A percentile compares a stretch with the other conserved stretches of the same genome.
Conservation (phyloP, 345 rosid species). For the Eucalyptus coolabah region DNA sequence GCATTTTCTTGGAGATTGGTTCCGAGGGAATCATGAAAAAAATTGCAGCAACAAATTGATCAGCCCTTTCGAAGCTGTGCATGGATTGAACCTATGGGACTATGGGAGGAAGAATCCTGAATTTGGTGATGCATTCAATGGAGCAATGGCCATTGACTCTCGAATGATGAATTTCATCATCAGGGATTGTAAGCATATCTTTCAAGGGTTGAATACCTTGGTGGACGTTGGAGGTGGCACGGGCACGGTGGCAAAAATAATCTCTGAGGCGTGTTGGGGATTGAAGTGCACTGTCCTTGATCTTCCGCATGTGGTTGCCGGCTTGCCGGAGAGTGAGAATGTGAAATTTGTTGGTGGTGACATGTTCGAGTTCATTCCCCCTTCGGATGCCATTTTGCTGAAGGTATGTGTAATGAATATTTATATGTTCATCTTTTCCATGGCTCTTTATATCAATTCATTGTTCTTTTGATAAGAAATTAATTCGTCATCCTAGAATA, state of each 20-base stretch:
- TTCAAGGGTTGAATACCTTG: constrained; percentile 22
- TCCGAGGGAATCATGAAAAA: background rate
- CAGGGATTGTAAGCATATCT: constrained; percentile 11
- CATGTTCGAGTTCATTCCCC: constrained; percentile 26
- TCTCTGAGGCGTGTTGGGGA: constrained; percentile 7
- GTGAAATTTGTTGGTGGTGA: constrained; percentile 28
- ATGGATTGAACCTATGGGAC: constrained; percentile 17
- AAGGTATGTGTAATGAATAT: constrained; percentile 7
- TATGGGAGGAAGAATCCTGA: background rate
- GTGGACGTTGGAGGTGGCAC: constrained; percentile 46
- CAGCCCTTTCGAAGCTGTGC: constrained; percentile 12
- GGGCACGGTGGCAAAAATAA: constrained; percentile 14
- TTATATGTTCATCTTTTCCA: background rate
- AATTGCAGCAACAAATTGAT: background rate
- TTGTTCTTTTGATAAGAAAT: background rate
- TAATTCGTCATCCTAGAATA: background rate
- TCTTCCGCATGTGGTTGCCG: constrained; percentile 24
- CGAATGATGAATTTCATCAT: constrained; percentile 9
- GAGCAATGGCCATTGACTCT: constrained; percentile 32
- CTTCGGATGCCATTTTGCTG: constrained; percentile 23
- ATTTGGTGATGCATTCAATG: constrained; percentile 4
- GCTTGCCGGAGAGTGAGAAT: background rate
- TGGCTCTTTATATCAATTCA: background rate
- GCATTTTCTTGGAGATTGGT: constrained; percentile 16
- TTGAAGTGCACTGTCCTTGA: constrained; percentile 32